Evolutionary conservation across 176 grass and related monocot species (phyloP), one percentile per base, ranked within the genome.

Genomic region (Hordeum marinum): DNA sequence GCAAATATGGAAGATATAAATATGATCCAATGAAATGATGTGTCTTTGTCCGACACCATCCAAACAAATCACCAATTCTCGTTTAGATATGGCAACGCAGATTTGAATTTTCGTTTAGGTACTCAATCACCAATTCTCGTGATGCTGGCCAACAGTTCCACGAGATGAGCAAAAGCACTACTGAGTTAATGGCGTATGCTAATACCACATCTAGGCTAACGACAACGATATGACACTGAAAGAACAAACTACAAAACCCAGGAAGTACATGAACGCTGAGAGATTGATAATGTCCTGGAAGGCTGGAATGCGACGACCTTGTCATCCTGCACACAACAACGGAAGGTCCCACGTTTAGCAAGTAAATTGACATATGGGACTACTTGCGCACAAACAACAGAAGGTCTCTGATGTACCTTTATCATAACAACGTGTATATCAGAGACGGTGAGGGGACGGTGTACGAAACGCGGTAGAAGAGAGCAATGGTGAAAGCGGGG

Each of bases 251-350:
- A 36, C 41, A 46, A 31, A 57, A 14, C 24, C 4, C 4, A 79
- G 31, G 10, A 85, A 78, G 26, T 93, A 98, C 96, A 91, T 94
- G 85, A 94, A 90, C 8, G 96, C 91, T 8, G 96, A 93, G 8
- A 91, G 96, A 29, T 92, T 95, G 83, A n/a, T n/a, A n/a, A 94
- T 94, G 82, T 95, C 96, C 20, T 59, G 31, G 31, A 32, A 32
- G 31, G 31, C 31, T 32, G 80, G 76, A 98, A 95, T 2, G 91
- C 95, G 29, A 95, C 85, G 41, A 95, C 95, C 85, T 50, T 98
- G 65, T 93, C 95, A 88, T 95, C 95, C 95, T 98, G 83, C 76
- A 60, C 29, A n/a, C n/a, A n/a, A 77, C 21, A 39, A 10, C 11
- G 69, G 65, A 64, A 45, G 13, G 20, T 35, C 2, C 63, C 43